Evolutionary conservation across 805 yeast genomes (phyloP).

Genomic region (Lipomyces yamanashiensis): DNA sequence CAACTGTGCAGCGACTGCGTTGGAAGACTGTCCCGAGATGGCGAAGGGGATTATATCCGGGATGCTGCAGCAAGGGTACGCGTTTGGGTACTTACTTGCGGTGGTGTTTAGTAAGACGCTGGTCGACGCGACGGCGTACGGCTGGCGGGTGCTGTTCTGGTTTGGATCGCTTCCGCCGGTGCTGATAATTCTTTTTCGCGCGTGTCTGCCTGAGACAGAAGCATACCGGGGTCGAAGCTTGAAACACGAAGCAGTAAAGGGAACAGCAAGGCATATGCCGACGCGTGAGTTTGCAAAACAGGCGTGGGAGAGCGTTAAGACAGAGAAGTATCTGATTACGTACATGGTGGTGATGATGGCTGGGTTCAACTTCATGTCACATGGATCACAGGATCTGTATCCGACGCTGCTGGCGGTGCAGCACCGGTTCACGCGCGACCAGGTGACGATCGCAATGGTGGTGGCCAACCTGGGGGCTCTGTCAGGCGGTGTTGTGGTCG

Average conservation of each 20-base stretch:
- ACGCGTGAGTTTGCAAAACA: slow-evolving; percentile 7
- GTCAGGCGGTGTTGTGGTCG: slow-evolving; percentile 63
- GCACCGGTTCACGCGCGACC: slow-evolving; percentile 51
- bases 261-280: too few species aligned
- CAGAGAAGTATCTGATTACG: slow-evolving; percentile 52
- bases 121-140: slow-evolving; percentile 50
- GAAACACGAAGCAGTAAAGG: background rate
- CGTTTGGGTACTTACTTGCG: slow-evolving; percentile 68
- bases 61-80: slow-evolving; percentile 79
- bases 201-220: slow-evolving; percentile 63
- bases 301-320: slow-evolving; percentile 41
- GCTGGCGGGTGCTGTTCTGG: slow-evolving; percentile 78
- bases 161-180: slow-evolving; percentile 71
- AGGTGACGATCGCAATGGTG: slow-evolving; percentile 62
- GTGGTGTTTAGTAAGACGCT: slow-evolving; percentile 68
- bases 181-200: slow-evolving; percentile 61
- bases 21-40: slow-evolving; percentile 63
- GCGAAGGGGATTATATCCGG: slow-evolving; percentile 72
- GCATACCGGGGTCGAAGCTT: slow-evolving; percentile 16
- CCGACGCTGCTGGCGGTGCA: slow-evolving; percentile 66
- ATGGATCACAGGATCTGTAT: slow-evolving; percentile 74
- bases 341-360: slow-evolving; percentile 66
- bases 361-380: slow-evolving; percentile 74
- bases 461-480: slow-evolving; percentile 74
- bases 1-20: slow-evolving; percentile 65